Percentiles rank a stretch among this genome's conserved stretches.
Conservation (phyloP, 1,284 basidiomycete species). For the Ceratorhiza oryzae-sativae region DNA sequence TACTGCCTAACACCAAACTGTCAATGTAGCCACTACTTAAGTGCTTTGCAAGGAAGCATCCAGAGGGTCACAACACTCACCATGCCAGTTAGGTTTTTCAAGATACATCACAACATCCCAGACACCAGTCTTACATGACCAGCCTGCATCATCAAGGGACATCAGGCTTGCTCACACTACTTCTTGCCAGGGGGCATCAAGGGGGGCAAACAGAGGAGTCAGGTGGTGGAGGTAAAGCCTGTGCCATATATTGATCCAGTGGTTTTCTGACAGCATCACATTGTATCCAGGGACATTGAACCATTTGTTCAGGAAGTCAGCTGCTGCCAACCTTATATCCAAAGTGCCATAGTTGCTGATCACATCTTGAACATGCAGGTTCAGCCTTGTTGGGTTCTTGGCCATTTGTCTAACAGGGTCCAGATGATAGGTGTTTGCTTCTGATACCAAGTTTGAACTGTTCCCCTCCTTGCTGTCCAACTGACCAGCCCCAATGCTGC, state of each 20-base stretch:
- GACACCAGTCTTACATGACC: neutral
- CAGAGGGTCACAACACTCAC: no score
- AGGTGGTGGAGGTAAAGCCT: conserved; percentile 18
- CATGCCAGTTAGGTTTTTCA: neutral
- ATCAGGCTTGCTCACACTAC: neutral
- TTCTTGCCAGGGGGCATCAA: conserved; percentile 7
- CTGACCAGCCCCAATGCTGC: neutral
- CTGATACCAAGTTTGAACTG: neutral
- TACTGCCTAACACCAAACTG: no score
- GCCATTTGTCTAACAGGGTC: neutral
- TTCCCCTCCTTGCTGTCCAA: neutral
- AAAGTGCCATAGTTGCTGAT: neutral
- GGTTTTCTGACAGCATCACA: neutral
- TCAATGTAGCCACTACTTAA: no score
- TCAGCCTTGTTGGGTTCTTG: neutral
- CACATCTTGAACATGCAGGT: neutral
- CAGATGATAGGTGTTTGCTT: neutral
- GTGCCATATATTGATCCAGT: conserved; percentile 18
- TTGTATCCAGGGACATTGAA: neutral
- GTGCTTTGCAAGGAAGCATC: no score
- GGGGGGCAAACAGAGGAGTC: conserved; percentile 9
- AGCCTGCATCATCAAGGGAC: neutral
- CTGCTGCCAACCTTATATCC: neutral
- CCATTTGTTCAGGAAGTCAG: neutral
- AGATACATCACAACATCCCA: conserved; percentile 12